Evolutionary conservation across 176 grass and related monocot species (phyloP).

Genomic region (sorghum (Sorghum bicolor)): Sorghum_bicolor_NCBIv3 NC_012870.2:2788501-2789000

Average conservation of each 20-base stretch:
- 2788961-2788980: slow-evolving; percentile 56
- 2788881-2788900: slow-evolving; percentile 58
- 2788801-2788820: slow-evolving; percentile 63
- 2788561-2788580: slow-evolving; percentile 70
- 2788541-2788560: slow-evolving; percentile 78
- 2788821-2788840: slow-evolving; percentile 81
- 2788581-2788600: slow-evolving; percentile 43
- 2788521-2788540: slow-evolving; percentile 66
- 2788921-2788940: slow-evolving; percentile 58
- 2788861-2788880: slow-evolving; percentile 55
- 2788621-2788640: slow-evolving; percentile 73
- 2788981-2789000: slow-evolving; percentile 55
- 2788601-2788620: slow-evolving; percentile 55
- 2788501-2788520: neutral
- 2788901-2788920: slow-evolving; percentile 83
- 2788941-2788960: slow-evolving; percentile 49
- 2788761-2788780: slow-evolving; percentile 87
- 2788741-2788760: slow-evolving; percentile 78
- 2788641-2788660: slow-evolving; percentile 51
- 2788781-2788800: slow-evolving; percentile 55
- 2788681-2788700: slow-evolving; percentile 44
- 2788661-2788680: neutral
- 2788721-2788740: slow-evolving; percentile 74
- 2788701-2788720: slow-evolving; percentile 81
- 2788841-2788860: slow-evolving; percentile 69